Percentiles rank a stretch among this genome's conserved stretches.
Conservation (phyloP, 148 eudicot species). For the Rhododendron ovatum region DNA sequence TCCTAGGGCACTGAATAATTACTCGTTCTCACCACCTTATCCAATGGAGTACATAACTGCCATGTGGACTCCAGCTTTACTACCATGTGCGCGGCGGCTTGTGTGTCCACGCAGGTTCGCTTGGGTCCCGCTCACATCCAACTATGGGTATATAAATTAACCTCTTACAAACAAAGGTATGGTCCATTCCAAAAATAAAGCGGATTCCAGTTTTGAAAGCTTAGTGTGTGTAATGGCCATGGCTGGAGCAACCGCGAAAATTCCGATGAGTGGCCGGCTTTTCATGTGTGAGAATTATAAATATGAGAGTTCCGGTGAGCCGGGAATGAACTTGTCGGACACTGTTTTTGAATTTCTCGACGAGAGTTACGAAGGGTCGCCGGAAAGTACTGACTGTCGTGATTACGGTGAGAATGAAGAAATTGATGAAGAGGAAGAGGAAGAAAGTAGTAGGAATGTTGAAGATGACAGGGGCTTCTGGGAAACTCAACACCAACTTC, state of each 20-base stretch:
- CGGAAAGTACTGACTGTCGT: constrained; percentile 26
- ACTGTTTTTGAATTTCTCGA: constrained; percentile 54
- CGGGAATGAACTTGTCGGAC: constrained; percentile 40
- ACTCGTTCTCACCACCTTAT: not conserved
- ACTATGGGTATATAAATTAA: not conserved
- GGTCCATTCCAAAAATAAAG: not conserved
- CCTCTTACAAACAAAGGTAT: not conserved
- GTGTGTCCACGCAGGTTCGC: constrained; percentile 20
- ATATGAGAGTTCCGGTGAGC: constrained; percentile 24
- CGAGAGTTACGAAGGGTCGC: constrained; percentile 16
- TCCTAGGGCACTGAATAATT: not conserved
- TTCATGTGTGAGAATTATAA: constrained; percentile 13
- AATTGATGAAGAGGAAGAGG: constrained; percentile 22
- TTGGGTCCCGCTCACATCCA: not conserved
- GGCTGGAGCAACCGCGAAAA: constrained; percentile 27
- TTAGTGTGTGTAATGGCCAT: constrained; percentile 16
- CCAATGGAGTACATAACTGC: constrained; percentile 1
- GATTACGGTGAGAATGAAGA: constrained; percentile 11
- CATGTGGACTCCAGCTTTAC: constrained; percentile 13
- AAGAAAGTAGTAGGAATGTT: constrained; percentile 2
- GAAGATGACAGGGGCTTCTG: constrained; percentile 47
- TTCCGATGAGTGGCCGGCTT: constrained; percentile 28
- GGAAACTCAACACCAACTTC: constrained; percentile 38
- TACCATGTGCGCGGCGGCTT: constrained; percentile 46
- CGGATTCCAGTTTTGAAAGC: not conserved